A percentile compares a stretch with the other conserved stretches of the same genome.
These are phyloP conservation scores for Bruguiera hainesii DNA, from an alignment of 441 rosid species.

Conservation along the genomic window DNA sequence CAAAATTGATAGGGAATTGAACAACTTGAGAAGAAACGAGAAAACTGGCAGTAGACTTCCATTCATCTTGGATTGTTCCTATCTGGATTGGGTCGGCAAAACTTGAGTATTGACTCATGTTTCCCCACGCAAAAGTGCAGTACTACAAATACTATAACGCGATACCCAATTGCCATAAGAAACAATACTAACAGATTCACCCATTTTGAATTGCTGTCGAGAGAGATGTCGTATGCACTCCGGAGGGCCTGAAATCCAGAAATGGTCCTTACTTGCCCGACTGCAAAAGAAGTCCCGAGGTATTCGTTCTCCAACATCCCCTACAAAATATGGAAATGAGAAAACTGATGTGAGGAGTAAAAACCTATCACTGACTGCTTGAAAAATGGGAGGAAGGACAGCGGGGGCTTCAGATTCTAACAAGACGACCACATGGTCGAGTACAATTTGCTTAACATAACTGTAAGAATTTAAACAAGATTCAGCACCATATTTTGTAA, in stretches of 20 bases:
- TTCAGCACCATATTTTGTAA: neutral
- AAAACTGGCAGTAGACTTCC: too few relatives aligned
- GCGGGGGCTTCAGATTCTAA: constrained; percentile 1
- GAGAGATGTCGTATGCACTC: constrained; percentile 74
- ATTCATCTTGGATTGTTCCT: constrained; percentile 30
- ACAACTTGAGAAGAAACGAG: too few relatives aligned
- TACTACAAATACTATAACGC: constrained; percentile 57
- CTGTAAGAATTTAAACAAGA: neutral
- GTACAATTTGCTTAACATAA: neutral
- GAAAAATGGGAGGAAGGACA: neutral
- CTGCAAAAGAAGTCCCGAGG: constrained; percentile 73
- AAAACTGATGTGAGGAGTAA: too few relatives aligned
- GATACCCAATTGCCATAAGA: constrained; percentile 76
- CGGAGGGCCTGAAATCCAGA: constrained; percentile 78
- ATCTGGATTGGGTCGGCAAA: constrained; percentile 39
- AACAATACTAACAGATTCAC: constrained; percentile 69
- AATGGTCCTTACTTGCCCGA: constrained; percentile 91
- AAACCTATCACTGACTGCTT: neutral
- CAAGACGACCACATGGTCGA: neutral
- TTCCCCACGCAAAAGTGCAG: constrained; percentile 62
- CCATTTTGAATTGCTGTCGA: constrained; percentile 76
- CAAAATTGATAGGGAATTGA: too few relatives aligned
- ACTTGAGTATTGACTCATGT: constrained; percentile 38
- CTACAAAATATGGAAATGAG: constrained; percentile 26
- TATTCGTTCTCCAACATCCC: constrained; percentile 96